Evolutionary conservation across 345 rosid genomes (phyloP).

Genomic region (Lepidium sativum): DNA sequence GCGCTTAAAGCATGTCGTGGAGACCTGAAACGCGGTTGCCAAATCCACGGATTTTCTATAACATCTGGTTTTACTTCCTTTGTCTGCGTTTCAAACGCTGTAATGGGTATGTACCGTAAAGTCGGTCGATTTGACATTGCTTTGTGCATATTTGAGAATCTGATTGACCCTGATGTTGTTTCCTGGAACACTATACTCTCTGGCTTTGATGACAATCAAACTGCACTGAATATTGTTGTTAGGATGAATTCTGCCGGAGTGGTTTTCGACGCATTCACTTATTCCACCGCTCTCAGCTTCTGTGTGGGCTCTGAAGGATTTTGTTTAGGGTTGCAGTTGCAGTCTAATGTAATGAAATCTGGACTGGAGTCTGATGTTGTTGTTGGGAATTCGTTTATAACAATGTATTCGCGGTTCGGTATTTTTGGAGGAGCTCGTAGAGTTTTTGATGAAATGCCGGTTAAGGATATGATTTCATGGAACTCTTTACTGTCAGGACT

Average conservation of each 20-base stretch:
- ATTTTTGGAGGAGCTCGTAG: conserved; percentile 43
- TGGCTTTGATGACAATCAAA: conserved; percentile 45
- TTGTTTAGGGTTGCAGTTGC: conserved; percentile 64
- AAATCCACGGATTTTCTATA: conserved; percentile 64
- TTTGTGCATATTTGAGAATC: conserved; percentile 49
- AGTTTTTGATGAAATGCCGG: conserved; percentile 58
- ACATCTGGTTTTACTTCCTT: conserved; percentile 50
- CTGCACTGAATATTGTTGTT: conserved; percentile 45
- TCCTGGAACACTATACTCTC: conserved; percentile 92
- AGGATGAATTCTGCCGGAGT: conserved; percentile 46
- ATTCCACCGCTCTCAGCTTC: conserved; percentile 47
- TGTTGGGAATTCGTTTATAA: conserved; percentile 72
- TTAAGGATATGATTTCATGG: conserved; percentile 76
- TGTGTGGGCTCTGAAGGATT: conserved; percentile 51
- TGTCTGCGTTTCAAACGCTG: conserved; percentile 52
- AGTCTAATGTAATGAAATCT: conserved; percentile 36
- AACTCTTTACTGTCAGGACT: conserved; percentile 79
- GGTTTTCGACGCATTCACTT: conserved; percentile 52
- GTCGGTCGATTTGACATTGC: conserved; percentile 43
- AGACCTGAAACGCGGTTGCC: conserved; percentile 41
- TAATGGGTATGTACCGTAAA: conserved; percentile 66
- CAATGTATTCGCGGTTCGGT: conserved; percentile 59
- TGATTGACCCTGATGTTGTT: conserved; percentile 59
- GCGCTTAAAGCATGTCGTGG: conserved; percentile 65
- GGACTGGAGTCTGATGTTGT: conserved; percentile 55